A percentile compares a stretch with the other conserved stretches of the same genome.
Conservation (phyloP, 192 early-diverging fungal genomes). For the Backusella circina region DNA sequence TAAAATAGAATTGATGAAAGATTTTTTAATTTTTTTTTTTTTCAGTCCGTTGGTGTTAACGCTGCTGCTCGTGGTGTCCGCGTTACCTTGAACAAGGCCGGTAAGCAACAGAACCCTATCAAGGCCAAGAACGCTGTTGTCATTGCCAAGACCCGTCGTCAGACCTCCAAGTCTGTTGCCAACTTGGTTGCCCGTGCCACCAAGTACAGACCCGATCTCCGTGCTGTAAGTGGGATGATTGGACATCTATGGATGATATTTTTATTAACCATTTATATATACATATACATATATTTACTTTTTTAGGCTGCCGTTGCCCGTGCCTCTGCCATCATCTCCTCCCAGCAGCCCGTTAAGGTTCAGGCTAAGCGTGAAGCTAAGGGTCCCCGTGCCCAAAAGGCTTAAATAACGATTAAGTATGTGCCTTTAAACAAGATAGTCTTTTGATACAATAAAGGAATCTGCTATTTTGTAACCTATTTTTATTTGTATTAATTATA, state of each 20-base stretch:
- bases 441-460: background rate
- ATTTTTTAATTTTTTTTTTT: background rate
- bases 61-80: conserved; percentile 62
- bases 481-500: no score
- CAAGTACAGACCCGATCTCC: conserved; percentile 71
- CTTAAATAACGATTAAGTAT: conserved; percentile 5
- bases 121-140: conserved; percentile 50
- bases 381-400: conserved; percentile 54
- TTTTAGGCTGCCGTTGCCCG: conserved; percentile 72
- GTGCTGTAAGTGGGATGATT: conserved; percentile 38
- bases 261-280: no score
- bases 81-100: conserved; percentile 58
- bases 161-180: conserved; percentile 59
- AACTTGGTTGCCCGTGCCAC: conserved; percentile 50
- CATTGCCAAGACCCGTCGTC: conserved; percentile 58
- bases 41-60: conserved; percentile 59
- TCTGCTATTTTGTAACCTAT: background rate
- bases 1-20: background rate
- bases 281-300: no score
- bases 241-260: no score
- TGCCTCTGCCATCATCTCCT: conserved; percentile 57
- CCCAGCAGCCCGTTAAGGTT: conserved; percentile 60
- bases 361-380: conserved; percentile 57
- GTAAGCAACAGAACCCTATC: conserved; percentile 48
- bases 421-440: background rate